phyloP scores from a whole-genome alignment of 257 asterid genomes.

The Dorcoceras hygrometricum region DNA sequence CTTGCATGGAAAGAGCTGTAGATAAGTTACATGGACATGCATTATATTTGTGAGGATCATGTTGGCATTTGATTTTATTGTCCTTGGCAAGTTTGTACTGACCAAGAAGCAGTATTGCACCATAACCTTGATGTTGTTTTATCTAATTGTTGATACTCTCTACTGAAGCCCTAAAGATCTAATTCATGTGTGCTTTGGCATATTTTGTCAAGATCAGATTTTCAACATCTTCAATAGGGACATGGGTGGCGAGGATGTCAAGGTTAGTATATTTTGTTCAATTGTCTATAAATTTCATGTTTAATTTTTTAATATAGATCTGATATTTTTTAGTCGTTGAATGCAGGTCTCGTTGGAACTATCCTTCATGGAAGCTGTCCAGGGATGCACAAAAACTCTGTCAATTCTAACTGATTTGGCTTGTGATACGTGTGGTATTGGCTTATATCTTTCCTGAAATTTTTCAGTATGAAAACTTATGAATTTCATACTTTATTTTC shows the following conservation, averaged over 20 bases:
- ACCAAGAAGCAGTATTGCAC: not conserved
- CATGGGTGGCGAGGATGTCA: constrained; percentile 45
- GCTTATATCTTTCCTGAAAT: constrained; percentile 11
- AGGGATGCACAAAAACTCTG: constrained; percentile 81
- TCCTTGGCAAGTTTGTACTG: constrained; percentile 9
- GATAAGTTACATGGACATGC: not conserved
- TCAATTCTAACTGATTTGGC: constrained; percentile 62
- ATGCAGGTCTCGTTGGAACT: constrained; percentile 63
- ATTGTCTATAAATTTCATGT: not conserved
- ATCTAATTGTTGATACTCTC: constrained; percentile 18
- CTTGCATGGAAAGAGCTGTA: not conserved
- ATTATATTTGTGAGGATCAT: not conserved
- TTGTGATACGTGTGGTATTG: constrained; percentile 76
- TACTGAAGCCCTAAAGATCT: constrained; percentile 23
- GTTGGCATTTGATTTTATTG: constrained; percentile 10
- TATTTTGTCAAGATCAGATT: constrained; percentile 29
- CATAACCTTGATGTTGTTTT: constrained; percentile 7
- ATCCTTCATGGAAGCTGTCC: constrained; percentile 98
- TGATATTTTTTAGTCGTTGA: constrained; percentile 22
- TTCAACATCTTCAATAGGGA: constrained; percentile 30
- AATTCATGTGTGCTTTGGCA: constrained; percentile 24
- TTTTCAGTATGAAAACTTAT: not conserved
- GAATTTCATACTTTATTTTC: not conserved
- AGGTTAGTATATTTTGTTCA: constrained; percentile 29
- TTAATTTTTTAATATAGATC: not conserved